A percentile compares a stretch with the other conserved stretches of the same genome.
Evolutionary conservation across 2,329 filamentous ascomycete species (phyloP).

Genomic region (Colletotrichum eremochloae): DNA sequence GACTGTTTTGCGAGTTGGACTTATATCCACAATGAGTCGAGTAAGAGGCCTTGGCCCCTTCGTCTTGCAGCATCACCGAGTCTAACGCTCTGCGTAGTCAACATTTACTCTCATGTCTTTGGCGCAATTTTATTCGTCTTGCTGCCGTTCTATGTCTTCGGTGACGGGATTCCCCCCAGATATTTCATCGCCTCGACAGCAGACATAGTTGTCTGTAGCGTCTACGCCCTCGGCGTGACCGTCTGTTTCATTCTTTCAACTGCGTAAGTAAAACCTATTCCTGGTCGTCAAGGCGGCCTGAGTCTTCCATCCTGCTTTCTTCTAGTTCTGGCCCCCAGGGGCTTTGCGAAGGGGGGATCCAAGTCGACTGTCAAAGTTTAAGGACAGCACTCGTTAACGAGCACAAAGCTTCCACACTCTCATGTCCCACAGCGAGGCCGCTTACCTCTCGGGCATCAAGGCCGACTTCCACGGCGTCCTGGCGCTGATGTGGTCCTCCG

Average conservation of each 20-base stretch:
- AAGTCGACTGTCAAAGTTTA: background rate
- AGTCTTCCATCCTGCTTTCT: background rate
- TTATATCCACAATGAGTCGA: conserved; percentile 34
- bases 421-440: conserved; percentile 64
- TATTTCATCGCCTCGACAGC: conserved; percentile 51
- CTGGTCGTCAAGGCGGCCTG: too few species aligned
- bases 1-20: conserved; percentile 25
- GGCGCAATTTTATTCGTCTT: conserved; percentile 56
- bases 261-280: conserved; percentile 48
- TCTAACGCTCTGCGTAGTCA: conserved; percentile 50
- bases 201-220: conserved; percentile 58
- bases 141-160: conserved; percentile 55
- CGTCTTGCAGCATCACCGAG: background rate
- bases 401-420: conserved; percentile 66
- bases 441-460: conserved; percentile 66
- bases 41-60: background rate
- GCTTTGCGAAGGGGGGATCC: background rate
- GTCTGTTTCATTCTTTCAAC: conserved; percentile 62
- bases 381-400: background rate
- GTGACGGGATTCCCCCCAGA: conserved; percentile 51
- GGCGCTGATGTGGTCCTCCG: conserved; percentile 72
- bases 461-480: conserved; percentile 74
- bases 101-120: conserved; percentile 61
- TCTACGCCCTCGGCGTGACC: conserved; percentile 59
- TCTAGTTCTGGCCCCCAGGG: too few species aligned